These are phyloP conservation scores for Cystofilobasidium ferigula DNA, from an alignment of 768 basidiomycete species.

Conservation along the genomic window DNA sequence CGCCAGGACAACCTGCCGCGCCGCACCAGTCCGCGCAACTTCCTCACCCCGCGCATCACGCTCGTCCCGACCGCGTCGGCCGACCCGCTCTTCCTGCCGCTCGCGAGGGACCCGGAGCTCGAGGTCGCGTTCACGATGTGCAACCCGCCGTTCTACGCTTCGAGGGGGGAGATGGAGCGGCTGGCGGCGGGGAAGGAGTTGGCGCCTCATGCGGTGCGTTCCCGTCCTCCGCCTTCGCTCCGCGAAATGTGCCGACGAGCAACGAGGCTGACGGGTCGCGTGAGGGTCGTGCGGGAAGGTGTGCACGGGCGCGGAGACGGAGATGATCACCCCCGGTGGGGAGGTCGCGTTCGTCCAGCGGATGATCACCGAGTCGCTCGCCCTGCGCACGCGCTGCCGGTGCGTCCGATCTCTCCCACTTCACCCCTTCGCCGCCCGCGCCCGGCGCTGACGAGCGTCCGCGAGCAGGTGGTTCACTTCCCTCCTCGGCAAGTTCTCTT, in stretches of 20 bases:
- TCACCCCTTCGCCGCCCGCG: background rate
- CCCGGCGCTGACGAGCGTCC: background rate
- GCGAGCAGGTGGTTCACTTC: slow-evolving; percentile 74
- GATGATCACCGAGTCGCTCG: slow-evolving; percentile 67
- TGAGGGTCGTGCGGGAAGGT: slow-evolving; percentile 43
- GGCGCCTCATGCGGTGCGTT: slow-evolving; percentile 58
- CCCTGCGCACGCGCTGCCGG: slow-evolving; percentile 47
- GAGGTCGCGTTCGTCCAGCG: slow-evolving; percentile 63
- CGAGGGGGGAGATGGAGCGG: slow-evolving; percentile 52
- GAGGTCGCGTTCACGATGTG: slow-evolving; percentile 79
- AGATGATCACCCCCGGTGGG: slow-evolving; percentile 83
- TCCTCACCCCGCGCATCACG: slow-evolving; percentile 46
- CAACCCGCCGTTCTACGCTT: slow-evolving; percentile 92
- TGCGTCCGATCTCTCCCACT: slow-evolving; percentile 35
- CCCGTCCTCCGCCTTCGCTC: background rate
- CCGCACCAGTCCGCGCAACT: slow-evolving; percentile 51
- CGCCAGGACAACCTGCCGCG: slow-evolving; percentile 49
- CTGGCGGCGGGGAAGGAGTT: slow-evolving; percentile 56
- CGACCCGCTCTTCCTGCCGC: slow-evolving; percentile 46
- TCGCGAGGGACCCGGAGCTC: slow-evolving; percentile 25
- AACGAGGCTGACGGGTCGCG: background rate
- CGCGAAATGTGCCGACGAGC: background rate
- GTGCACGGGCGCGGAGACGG: slow-evolving; percentile 73
- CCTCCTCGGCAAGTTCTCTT: slow-evolving; percentile 77
- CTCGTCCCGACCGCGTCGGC: slow-evolving; percentile 38